Conservation (phyloP, 2,329 filamentous ascomycete genomes). For the Aspergillus texensis region DNA sequence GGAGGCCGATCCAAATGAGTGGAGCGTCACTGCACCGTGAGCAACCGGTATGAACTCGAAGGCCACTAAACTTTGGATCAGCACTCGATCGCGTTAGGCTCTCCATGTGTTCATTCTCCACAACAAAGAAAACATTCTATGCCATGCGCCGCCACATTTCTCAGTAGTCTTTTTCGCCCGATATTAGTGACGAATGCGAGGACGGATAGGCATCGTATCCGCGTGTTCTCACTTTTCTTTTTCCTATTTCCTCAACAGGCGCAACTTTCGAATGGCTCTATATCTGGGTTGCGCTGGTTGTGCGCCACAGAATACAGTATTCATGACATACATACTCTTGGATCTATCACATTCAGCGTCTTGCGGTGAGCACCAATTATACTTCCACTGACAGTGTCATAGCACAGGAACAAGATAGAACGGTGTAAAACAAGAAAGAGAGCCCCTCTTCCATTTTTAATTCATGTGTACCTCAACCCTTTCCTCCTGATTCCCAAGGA, state of each 20-base stretch:
- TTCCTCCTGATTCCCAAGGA: not conserved
- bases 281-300: not conserved
- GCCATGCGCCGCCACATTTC: not conserved
- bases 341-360: conserved; percentile 3
- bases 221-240: not conserved
- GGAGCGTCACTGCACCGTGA: not conserved
- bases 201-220: not conserved
- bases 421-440: not conserved
- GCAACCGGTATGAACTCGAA: not conserved
- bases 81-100: not conserved
- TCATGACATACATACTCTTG: not conserved
- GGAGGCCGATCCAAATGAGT: not conserved
- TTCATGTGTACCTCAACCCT: not conserved
- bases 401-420: not conserved
- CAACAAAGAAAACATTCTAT: conserved; percentile 6
- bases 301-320: not conserved
- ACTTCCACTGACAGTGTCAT: conserved; percentile 1
- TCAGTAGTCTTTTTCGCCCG: not conserved
- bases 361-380: conserved; percentile 1
- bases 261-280: not conserved
- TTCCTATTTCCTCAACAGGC: not conserved
- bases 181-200: not conserved
- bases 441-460: not conserved
- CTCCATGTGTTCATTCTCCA: conserved; percentile 1
- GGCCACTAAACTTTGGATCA: not conserved